These are phyloP conservation scores for Sonneratia alba DNA, from an alignment of 345 rosid species.

Conservation along the genomic window DNA sequence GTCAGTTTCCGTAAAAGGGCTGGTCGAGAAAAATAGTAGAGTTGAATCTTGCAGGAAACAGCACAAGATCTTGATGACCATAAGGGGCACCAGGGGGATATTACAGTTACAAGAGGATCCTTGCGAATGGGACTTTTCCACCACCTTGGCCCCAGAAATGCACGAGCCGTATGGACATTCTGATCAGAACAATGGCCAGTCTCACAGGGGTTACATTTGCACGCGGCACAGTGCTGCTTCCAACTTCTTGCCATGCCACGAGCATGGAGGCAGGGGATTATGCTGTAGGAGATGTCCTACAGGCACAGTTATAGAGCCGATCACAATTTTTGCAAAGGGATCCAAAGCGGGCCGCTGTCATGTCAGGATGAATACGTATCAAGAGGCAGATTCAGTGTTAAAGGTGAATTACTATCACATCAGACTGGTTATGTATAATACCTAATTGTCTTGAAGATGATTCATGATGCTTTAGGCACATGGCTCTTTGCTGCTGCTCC, in stretches of 20 bases:
- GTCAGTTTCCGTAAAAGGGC: background rate
- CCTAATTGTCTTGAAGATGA: too few species aligned
- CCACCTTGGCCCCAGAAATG: background rate
- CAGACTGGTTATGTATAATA: too few species aligned
- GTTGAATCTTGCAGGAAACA: background rate
- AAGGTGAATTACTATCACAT: too few species aligned
- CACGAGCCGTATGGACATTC: background rate
- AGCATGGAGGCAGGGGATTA: background rate
- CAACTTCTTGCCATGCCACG: background rate
- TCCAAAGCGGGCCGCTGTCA: too few species aligned
- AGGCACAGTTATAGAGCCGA: too few species aligned
- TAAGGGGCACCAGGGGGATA: background rate
- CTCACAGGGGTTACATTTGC: background rate
- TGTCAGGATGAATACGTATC: too few species aligned
- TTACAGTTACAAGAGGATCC: background rate
- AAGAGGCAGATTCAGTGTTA: too few species aligned
- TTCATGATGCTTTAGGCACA: too few species aligned
- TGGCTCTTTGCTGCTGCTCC: too few species aligned
- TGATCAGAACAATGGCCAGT: background rate
- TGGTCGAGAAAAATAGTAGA: background rate
- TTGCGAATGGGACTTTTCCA: background rate
- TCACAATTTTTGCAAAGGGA: too few species aligned
- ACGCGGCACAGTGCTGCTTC: background rate
- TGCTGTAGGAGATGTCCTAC: background rate
- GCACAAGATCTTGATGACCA: background rate